Conservation (phyloP, 306 rosid genomes). For the Lathyrus oleraceus region DNA sequence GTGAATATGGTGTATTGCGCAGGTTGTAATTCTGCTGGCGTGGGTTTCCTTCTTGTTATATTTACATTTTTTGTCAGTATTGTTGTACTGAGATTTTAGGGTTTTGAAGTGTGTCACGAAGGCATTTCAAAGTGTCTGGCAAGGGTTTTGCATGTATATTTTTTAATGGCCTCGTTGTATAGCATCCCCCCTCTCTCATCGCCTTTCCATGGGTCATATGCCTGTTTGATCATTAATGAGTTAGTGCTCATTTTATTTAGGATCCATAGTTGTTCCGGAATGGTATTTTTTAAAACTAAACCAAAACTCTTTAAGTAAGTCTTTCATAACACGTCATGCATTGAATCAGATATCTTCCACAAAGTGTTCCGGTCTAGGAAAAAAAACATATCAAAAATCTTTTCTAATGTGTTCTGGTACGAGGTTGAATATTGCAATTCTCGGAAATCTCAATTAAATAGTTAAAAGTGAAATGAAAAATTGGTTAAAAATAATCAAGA, state of each 20-base stretch:
- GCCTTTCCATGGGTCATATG: conserved; percentile 28
- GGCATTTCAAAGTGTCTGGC: conserved; percentile 47
- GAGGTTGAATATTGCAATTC: too few relatives aligned
- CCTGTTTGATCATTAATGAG: conserved; percentile 37
- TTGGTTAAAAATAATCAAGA: too few relatives aligned
- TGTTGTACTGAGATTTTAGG: conserved; percentile 56
- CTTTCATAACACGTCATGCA: too few relatives aligned
- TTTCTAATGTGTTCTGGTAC: too few relatives aligned
- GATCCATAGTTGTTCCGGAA: conserved; percentile 29
- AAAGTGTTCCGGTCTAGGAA: too few relatives aligned
- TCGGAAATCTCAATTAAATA: too few relatives aligned
- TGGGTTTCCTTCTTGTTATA: conserved; percentile 58
- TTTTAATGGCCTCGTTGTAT: conserved; percentile 56
- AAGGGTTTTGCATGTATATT: conserved; percentile 58
- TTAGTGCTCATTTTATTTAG: conserved; percentile 36
- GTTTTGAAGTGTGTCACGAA: conserved; percentile 43
- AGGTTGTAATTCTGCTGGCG: conserved; percentile 65
- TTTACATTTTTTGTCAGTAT: conserved; percentile 72
- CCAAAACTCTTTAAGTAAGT: too few relatives aligned
- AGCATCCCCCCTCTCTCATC: conserved; percentile 31
- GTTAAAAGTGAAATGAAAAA: too few relatives aligned
- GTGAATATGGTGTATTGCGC: conserved; percentile 46
- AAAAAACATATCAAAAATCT: too few relatives aligned
- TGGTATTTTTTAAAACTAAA: too few relatives aligned
- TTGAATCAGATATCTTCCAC: too few relatives aligned